Percentiles rank a stretch among this genome's conserved stretches.
phyloP scores from a whole-genome alignment of 768 basidiomycete species.

The Artomyces pyxidatus region DNA sequence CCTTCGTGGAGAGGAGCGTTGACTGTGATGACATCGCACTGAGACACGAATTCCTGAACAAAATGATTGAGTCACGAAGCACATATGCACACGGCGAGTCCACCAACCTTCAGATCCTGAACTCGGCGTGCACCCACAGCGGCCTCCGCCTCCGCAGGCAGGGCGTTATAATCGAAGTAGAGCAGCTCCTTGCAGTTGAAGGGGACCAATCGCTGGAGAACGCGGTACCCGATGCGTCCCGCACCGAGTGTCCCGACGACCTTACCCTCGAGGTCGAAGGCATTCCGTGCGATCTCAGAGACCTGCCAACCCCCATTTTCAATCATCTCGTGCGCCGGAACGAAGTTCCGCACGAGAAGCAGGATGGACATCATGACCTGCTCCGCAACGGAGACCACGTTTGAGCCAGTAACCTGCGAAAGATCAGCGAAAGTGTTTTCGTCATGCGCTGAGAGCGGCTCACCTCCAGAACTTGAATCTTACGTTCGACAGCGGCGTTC shows the following conservation, averaged over 20 bases:
- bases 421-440: not conserved
- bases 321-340: conserved; percentile 31
- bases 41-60: conserved; percentile 5
- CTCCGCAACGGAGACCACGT: conserved; percentile 37
- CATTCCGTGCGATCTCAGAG: conserved; percentile 29
- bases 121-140: conserved; percentile 29
- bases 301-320: conserved; percentile 34
- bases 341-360: conserved; percentile 36
- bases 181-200: conserved; percentile 41
- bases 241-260: conserved; percentile 37
- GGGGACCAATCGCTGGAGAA: conserved; percentile 16
- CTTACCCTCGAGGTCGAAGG: conserved; percentile 41
- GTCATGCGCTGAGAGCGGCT: not conserved
- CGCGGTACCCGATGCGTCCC: conserved; percentile 36
- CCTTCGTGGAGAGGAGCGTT: conserved; percentile 59
- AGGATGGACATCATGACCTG: conserved; percentile 36
- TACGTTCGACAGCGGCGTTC: conserved; percentile 68
- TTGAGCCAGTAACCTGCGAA: conserved; percentile 29
- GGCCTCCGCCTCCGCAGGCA: conserved; percentile 25
- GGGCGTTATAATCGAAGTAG: conserved; percentile 32
- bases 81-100: too few relatives aligned
- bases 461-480: conserved; percentile 69
- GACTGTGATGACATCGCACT: conserved; percentile 30
- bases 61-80: not conserved
- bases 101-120: conserved; percentile 21